These are phyloP conservation scores for Pleurotus djamor DNA, from an alignment of 768 basidiomycete genomes.

Conservation along the genomic window DNA sequence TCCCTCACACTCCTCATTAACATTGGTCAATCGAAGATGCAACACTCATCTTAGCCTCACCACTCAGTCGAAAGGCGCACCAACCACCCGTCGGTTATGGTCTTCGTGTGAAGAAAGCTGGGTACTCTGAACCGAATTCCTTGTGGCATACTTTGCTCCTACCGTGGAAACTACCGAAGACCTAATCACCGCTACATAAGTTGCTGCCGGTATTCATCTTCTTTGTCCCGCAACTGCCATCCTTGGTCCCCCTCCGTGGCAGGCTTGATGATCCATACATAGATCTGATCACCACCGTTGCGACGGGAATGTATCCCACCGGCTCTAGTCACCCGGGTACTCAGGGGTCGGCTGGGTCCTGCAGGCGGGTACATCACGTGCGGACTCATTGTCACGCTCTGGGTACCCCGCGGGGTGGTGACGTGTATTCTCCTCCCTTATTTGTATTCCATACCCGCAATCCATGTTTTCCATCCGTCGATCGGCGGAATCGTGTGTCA, in stretches of 20 bases:
- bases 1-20: not conserved
- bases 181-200: not conserved
- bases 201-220: conserved; percentile 4
- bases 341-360: too few species aligned
- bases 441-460: too few species aligned
- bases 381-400: too few species aligned
- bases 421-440: too few species aligned
- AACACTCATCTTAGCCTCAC: not conserved
- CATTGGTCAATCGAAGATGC: not conserved
- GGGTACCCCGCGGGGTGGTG: too few species aligned
- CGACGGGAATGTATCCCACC: not conserved
- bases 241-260: not conserved
- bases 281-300: not conserved
- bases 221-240: conserved; percentile 5
- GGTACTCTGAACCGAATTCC: not conserved
- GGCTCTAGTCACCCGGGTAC: too few species aligned
- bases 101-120: not conserved
- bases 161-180: not conserved
- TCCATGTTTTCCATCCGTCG: too few species aligned
- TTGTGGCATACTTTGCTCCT: not conserved
- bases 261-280: not conserved
- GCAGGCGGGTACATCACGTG: too few species aligned
- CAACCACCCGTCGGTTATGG: too few species aligned
- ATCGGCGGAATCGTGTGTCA: too few species aligned
- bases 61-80: not conserved